These are phyloP conservation scores for Yamadazyma diospyri DNA, from an alignment of 1,139 yeast species.

Conservation along the genomic window DNA sequence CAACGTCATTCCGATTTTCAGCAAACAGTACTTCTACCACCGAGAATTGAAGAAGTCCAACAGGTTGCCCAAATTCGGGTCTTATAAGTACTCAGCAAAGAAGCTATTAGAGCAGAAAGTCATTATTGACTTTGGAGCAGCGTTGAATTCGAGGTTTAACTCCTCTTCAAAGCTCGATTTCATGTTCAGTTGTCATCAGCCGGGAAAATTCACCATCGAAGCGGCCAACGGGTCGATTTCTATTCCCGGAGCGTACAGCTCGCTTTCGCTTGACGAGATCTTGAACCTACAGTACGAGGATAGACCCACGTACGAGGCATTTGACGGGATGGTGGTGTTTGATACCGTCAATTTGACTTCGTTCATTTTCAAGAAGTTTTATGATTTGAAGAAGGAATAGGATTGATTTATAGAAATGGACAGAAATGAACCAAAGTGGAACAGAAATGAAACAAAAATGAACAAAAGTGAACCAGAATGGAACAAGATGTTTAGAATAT, in stretches of 20 bases:
- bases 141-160: constrained; percentile 35
- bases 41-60: constrained; percentile 68
- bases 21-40: constrained; percentile 76
- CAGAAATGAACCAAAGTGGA: not conserved
- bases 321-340: constrained; percentile 64
- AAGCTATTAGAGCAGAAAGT: constrained; percentile 73
- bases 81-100: constrained; percentile 76
- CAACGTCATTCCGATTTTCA: constrained; percentile 59
- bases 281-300: constrained; percentile 66
- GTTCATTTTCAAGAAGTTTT: constrained; percentile 71
- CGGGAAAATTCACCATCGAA: constrained; percentile 71
- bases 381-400: constrained; percentile 38
- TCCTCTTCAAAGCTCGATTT: constrained; percentile 66
- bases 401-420: not conserved
- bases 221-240: constrained; percentile 45
- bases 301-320: constrained; percentile 46
- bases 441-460: too few species aligned
- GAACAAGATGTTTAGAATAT: too few species aligned
- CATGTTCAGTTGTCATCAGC: constrained; percentile 72
- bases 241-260: constrained; percentile 50
- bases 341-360: constrained; percentile 64
- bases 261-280: constrained; percentile 63
- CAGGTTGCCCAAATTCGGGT: constrained; percentile 72
- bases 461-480: too few species aligned
- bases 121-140: constrained; percentile 54